Evolutionary conservation across 2,329 filamentous ascomycete species (phyloP), one percentile per base, ranked within the genome.

Genomic region (Monosporascus sp.): DNA sequence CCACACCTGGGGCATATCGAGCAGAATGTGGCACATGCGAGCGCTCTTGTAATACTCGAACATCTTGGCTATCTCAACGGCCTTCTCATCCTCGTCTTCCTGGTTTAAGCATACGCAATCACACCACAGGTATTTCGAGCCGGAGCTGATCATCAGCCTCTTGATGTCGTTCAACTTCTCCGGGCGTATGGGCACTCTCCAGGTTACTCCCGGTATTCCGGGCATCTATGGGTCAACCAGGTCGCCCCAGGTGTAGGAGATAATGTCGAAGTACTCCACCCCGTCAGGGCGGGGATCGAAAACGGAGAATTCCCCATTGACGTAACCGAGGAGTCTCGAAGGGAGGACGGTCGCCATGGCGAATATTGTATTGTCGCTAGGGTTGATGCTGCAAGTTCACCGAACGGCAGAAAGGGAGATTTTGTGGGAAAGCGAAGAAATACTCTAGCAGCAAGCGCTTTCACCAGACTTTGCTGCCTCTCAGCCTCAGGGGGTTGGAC

Each of bases 1-100:
- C 65, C 65, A 70, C 7, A 61, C 58, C 41, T 65, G 56, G 2
- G 57, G 53, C 63, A 68, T 68, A n/a, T 68, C 63, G 44, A 70
- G 54, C 51, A 70, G 49, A 26, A 69, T 61, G 41, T 56, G 55
- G 22, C 57, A 59, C n/a, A 40, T 56, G 9, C 16, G 26, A 1
- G 55, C 56, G 14, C 46, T 19, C 53, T 56, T 59, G 37, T 59
- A 58, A 27, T 58, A 58, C 14, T 56, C 22, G 44, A 52, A 56
- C 48, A 56, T 58, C 27, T 52, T 56, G n/a, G 48, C 27, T 11
- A 58, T 24, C 47, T 60, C 52, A n/a, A 51, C 52, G 26, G 48
- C 26, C n/a, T 53, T 51, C 20, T 57, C 52, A 14, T 22, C 14
- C 11, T 46, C 31, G 27, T 56, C 51, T 31, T 9, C 26, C 37